Evolutionary conservation across 352 stramenopile species (phyloP), one percentile per base, ranked within the genome.

Genomic region (Aphanomyces euteiches): DNA sequence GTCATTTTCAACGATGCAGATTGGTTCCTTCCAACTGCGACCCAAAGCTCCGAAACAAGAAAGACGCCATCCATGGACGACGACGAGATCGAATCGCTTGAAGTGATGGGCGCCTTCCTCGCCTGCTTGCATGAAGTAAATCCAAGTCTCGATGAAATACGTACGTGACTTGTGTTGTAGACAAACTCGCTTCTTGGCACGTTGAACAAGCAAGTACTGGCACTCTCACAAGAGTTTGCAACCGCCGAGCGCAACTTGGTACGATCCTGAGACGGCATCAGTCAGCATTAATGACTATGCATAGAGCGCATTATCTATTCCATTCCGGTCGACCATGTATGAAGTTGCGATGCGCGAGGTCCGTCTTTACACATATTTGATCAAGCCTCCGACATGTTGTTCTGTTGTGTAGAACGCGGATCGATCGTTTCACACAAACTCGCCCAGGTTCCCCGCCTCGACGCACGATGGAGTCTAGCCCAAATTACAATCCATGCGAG

Each of bases 291-390:
- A 58, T 28, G 45, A 19, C 63, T 37, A 21, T 21, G 15, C 39
- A 28, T 70, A 70, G 64, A 70, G 47, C 39, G 64, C 64, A 39
- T 36, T 70, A n/a, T 70, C 64, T 21, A 70, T 70, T 53, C 64
- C 64, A 15, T 70, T 70, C 15, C 64, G 64, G 28, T 70, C 64
- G 15, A 70, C 64, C 19, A 70, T 70, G 64, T 70, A 70, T 38
- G 64, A 70, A 37, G 19, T 61, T 19, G 64, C 64, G n/a, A 70
- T 70, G 64, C 64, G 64, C 12, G 47, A 70, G 64, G 64, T 70
- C 47, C 40, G 12, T n/a, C 17, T 50, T 50, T n/a, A n/a, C 28
- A 28, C 28, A 2, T 28, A 28, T 28, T 28, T 28, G 28, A 28
- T 28, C 28, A 28, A 28, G 28, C 28, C 28, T 28, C 28, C 28